Base-by-base conservation (phyloP, 2,329 filamentous ascomycete genomes). In the Fonsecaea erecta region DNA sequence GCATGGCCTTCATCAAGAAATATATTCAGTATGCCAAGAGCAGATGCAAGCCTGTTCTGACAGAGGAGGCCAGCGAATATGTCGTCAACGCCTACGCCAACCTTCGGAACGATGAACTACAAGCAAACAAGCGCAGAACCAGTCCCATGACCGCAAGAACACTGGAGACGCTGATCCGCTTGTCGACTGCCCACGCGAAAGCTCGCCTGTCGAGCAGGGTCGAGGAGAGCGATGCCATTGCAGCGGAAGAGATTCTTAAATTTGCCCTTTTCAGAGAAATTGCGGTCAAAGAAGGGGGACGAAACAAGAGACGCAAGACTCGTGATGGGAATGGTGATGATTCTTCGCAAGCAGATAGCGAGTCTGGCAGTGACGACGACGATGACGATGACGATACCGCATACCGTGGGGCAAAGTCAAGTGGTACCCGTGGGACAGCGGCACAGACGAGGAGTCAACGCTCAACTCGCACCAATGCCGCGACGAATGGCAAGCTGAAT, bases 221-320 rank as follows among this genome's bases (percentile, higher is more conserved):
- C 2, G 93, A 98, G 70, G 90, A 96, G 76, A 88, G 89, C 62
- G 95, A 99, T 76, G 93, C 94, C 1, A 81, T 91, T 60, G 89
- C 93, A 35, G 95, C 95, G 9, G 94, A 99, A 76, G 85, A 88
- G 8, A 96, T 99, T 70, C 81, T 99, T 34, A 87, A 95, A 18
- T 99, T 97, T 74, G 96, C 95, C 1, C 84, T 99, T 37, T 99
- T 99, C 85, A 98, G 98, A 77, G 95, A 99, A 80, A 89, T 99
- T 0, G 84, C 97, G 2, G 84, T 87, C 71, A 83, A 86, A 69
- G 68, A 73, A 69, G 85, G 88, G 73, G 85, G 88, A 69, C 91
- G 93, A 64, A 86, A 88, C 71, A 95, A 94, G 83, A 90, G 95
- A 78, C 87, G 93, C 72, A 89, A 92, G 77, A 89, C 91, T 72